A percentile compares a stretch with the other conserved stretches of the same genome.
These are phyloP conservation scores for Globisporangium abappressorium DNA, from an alignment of 352 stramenopile genomes.

Conservation along the genomic window DNA sequence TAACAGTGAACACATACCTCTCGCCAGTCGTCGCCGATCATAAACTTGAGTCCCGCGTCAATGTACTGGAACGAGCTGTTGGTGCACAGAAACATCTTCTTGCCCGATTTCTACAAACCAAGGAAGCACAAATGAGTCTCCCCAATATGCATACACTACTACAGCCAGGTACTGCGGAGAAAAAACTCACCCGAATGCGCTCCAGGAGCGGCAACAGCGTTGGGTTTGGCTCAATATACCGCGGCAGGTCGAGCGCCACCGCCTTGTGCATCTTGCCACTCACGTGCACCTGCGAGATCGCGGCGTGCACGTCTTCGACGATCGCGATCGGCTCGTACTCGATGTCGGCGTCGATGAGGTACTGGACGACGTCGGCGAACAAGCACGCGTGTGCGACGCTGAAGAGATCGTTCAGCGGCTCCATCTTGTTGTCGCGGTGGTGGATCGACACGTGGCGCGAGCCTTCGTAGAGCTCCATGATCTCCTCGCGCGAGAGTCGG, in stretches of 20 bases:
- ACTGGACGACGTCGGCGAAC: conserved; percentile 93
- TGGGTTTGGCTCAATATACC: conserved; percentile 89
- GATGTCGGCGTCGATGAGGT: conserved; percentile 88
- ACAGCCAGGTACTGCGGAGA: background rate
- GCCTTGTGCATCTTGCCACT: conserved; percentile 90
- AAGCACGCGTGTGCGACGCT: conserved; percentile 92
- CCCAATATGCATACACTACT: background rate
- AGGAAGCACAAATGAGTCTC: background rate
- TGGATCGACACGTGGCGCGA: conserved; percentile 83
- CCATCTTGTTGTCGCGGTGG: conserved; percentile 84
- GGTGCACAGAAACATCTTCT: conserved; percentile 91
- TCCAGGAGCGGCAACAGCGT: conserved; percentile 81
- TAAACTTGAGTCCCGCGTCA: conserved; percentile 90
- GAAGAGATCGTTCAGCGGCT: conserved; percentile 94
- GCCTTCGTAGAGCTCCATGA: conserved; percentile 88
- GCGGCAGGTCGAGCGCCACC: conserved; percentile 76
- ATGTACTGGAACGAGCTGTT: conserved; percentile 95
- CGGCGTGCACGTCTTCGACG: conserved; percentile 87
- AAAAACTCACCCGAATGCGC: conserved; percentile 48
- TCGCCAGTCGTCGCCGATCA: conserved; percentile 90
- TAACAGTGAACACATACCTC: conserved; percentile 30
- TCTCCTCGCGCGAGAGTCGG: conserved; percentile 71
- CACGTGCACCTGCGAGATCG: conserved; percentile 89
- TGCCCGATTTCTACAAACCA: conserved; percentile 57
- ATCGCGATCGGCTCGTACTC: conserved; percentile 87